Evolutionary conservation across 2,329 filamentous ascomycete species (phyloP), one percentile per base, ranked within the genome.

Genomic region (Cytospora chrysosperma): DNA sequence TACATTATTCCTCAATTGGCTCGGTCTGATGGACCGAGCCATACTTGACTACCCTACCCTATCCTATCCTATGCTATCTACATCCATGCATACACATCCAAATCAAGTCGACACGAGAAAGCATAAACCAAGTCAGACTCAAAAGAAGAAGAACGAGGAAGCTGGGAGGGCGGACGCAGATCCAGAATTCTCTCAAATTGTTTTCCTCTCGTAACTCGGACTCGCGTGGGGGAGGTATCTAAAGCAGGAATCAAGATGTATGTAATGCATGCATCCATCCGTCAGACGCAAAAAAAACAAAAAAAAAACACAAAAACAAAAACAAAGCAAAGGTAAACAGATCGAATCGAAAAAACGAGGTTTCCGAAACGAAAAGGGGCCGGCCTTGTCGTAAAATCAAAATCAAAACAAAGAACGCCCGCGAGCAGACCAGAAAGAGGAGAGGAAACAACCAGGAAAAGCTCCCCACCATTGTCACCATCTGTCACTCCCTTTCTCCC

Each of bases 201-300:
- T 40, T 34, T 28, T 30, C 4, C 28, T 30, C 9, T 4, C 28
- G 4, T 30, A 30, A 61, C 55, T 61, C 61, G 61, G 9, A 61
- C 55, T 61, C 61, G 61, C 64, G 30, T 50, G 61, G 64, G n/a
- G 61, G 64, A 59, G 61, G 59, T 64, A 59, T 63, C 59, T 59
- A 60, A 62, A 47, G 53, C 28, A 54, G 50, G 53, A 47, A n/a
- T n/a, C 19, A 30, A 53, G n/a, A n/a, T n/a, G n/a, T n/a, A n/a
- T n/a, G n/a, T n/a, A n/a, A n/a, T n/a, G n/a, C 28, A 30, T 30
- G 4, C 28, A 5, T 30, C 28, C 28, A 30, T 30, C 28, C 28
- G 9, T 30, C 28, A 30, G 28, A 30, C 28, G 9, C 28, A 34
- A 43, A 62, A 47, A 51, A 24, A 27, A 24, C 47, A 28, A 40